Evolutionary conservation across 495 filamentous ascomycete genomes (phyloP).

Genomic region (Aspergillus kassunensis): DNA sequence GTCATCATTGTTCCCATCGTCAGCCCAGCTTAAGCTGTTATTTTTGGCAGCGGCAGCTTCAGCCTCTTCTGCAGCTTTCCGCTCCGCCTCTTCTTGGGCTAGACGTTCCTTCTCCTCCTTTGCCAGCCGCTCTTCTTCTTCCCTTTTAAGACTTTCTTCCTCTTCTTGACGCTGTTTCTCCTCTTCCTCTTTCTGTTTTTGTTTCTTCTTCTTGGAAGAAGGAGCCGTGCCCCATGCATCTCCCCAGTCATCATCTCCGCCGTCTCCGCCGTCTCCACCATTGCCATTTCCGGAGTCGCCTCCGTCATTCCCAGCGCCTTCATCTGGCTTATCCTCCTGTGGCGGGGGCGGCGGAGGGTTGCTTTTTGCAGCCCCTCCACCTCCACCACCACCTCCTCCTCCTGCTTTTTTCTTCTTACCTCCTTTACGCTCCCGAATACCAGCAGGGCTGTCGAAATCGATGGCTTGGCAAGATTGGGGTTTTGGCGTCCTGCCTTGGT

Average conservation of each 20-base stretch:
- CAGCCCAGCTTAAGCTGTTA: conserved; percentile 41
- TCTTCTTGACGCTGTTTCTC: conserved; percentile 13
- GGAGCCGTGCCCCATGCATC: conserved; percentile 36
- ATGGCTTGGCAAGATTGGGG: conserved; percentile 38
- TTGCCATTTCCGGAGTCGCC: conserved; percentile 26
- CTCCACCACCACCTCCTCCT: no score
- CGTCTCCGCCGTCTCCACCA: conserved; percentile 25
- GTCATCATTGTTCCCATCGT: conserved; percentile 33
- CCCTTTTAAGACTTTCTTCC: conserved; percentile 22
- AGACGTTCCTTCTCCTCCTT: conserved; percentile 36
- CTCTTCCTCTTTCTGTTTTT: conserved; percentile 31
- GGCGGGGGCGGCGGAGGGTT: conserved; percentile 10
- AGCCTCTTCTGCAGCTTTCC: conserved; percentile 33
- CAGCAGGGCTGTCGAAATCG: conserved; percentile 50
- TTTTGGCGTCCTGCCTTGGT: conserved; percentile 31
- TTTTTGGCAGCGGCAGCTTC: conserved; percentile 33
- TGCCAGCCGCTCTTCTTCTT: conserved; percentile 30
- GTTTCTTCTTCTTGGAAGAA: conserved; percentile 41
- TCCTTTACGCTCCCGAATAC: conserved; percentile 45
- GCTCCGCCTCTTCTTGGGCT: conserved; percentile 29
- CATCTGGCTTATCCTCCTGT: conserved; percentile 17
- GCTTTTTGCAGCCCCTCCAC: conserved; percentile 13
- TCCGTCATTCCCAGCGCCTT: conserved; percentile 26
- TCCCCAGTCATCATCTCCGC: conserved; percentile 36
- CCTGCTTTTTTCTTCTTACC: conserved; percentile 44